These are phyloP conservation scores for Glaciozyma martinii DNA, from an alignment of 768 basidiomycete species.

Conservation along the genomic window DNA sequence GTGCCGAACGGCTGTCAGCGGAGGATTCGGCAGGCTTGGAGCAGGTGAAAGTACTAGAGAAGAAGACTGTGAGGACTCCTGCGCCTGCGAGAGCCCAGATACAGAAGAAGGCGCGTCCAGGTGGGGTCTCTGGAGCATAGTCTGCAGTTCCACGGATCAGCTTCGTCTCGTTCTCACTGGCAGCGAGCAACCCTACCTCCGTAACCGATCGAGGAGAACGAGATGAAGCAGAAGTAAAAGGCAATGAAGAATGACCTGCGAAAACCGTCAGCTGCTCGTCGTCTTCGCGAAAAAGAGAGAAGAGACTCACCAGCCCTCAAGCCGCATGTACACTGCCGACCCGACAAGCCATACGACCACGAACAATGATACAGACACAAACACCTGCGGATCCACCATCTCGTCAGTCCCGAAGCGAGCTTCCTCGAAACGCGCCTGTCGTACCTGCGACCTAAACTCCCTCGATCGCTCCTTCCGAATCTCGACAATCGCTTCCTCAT, in stretches of 20 bases:
- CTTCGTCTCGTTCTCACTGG: too few species aligned
- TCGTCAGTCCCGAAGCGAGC: neutral
- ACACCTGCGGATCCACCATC: neutral
- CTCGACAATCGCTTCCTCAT: conserved; percentile 14
- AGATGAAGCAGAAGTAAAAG: conserved; percentile 13
- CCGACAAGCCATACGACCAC: conserved; percentile 18
- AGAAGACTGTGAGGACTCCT: conserved; percentile 17
- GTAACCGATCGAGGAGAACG: conserved; percentile 16
- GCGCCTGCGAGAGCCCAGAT: conserved; percentile 7
- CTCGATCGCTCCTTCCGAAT: conserved; percentile 8
- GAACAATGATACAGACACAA: conserved; percentile 6
- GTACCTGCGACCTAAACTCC: conserved; percentile 18
- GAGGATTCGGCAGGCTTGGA: too few species aligned
- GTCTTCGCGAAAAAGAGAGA: too few species aligned
- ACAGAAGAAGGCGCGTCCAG: conserved; percentile 27
- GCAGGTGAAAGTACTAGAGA: neutral
- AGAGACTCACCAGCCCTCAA: conserved; percentile 13
- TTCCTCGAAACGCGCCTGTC: neutral
- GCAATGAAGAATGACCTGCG: conserved; percentile 1
- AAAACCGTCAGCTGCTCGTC: too few species aligned
- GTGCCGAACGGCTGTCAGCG: too few species aligned
- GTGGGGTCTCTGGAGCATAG: conserved; percentile 10
- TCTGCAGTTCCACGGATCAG: neutral
- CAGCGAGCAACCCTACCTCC: neutral
- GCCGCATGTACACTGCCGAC: neutral